A percentile compares a stretch with the other conserved stretches of the same genome.
These are phyloP conservation scores for Candida piceae DNA, from an alignment of 805 yeast genomes.

Conservation along the genomic window DNA sequence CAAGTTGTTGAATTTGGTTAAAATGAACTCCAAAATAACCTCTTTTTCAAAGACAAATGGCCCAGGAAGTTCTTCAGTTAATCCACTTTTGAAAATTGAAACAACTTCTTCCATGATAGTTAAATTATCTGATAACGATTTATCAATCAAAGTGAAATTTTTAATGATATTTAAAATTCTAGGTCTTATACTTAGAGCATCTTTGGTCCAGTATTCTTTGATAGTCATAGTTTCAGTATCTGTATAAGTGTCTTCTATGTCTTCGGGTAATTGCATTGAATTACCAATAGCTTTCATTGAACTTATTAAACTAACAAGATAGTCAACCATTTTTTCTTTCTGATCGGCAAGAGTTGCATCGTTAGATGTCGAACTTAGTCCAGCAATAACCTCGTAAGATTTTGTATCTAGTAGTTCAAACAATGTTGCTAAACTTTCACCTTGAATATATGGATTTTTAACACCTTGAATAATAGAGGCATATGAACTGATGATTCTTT, in stretches of 20 bases:
- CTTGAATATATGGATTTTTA: constrained; percentile 43
- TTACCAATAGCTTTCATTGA: constrained; percentile 70
- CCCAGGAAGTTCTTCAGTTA: constrained; percentile 57
- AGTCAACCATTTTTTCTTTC: constrained; percentile 34
- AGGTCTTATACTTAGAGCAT: constrained; percentile 41
- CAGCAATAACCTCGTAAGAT: constrained; percentile 10
- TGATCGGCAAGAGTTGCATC: constrained; percentile 11
- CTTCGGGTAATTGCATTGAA: constrained; percentile 59
- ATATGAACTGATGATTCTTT: constrained; percentile 56
- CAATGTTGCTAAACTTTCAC: constrained; percentile 20
- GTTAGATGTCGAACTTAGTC: constrained; percentile 6
- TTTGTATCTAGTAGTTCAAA: constrained; percentile 20
- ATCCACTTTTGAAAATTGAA: constrained; percentile 55
- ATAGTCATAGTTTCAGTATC: constrained; percentile 26
- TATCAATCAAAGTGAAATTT: constrained; percentile 37
- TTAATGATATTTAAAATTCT: constrained; percentile 37
- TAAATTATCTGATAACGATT: constrained; percentile 36
- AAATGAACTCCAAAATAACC: constrained; percentile 37
- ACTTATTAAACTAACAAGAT: constrained; percentile 49
- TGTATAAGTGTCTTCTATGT: constrained; percentile 36
- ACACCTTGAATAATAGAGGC: constrained; percentile 57
- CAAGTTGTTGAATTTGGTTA: constrained; percentile 27
- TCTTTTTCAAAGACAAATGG: constrained; percentile 54
- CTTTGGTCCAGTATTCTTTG: constrained; percentile 44
- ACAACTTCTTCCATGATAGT: constrained; percentile 60